Evolutionary conservation across 2,329 filamentous ascomycete genomes (phyloP).

Genomic region (Mycosphaerelloides madeirae): DNA sequence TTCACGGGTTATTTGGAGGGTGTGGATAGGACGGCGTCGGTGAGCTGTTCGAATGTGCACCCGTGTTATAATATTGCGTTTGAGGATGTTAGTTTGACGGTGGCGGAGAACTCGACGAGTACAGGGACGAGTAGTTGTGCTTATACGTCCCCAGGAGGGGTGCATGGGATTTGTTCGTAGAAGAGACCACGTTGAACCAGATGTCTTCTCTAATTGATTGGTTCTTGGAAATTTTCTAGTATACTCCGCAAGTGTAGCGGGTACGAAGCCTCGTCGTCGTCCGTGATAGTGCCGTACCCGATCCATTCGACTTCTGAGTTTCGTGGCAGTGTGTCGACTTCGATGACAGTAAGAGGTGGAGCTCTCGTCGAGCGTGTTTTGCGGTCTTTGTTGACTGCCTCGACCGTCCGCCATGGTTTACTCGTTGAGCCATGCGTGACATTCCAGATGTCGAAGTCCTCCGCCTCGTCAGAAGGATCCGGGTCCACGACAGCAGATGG

Average conservation of each 20-base stretch:
- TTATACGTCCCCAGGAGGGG: slow-evolving; percentile 36
- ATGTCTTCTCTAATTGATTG: too few species aligned
- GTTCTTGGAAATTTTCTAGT: slow-evolving; percentile 2
- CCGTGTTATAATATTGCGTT: slow-evolving; percentile 50
- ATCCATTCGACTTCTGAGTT: slow-evolving; percentile 74
- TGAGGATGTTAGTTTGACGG: slow-evolving; percentile 38
- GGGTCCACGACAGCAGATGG: slow-evolving; percentile 20
- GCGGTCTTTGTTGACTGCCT: slow-evolving; percentile 26
- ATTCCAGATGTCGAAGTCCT: slow-evolving; percentile 63
- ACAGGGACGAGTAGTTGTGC: slow-evolving; percentile 35
- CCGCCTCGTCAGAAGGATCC: slow-evolving; percentile 48
- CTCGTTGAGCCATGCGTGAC: slow-evolving; percentile 46
- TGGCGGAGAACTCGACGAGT: slow-evolving; percentile 30
- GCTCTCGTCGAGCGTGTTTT: slow-evolving; percentile 10
- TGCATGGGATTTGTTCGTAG: slow-evolving; percentile 33
- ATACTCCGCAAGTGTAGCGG: slow-evolving; percentile 18
- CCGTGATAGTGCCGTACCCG: slow-evolving; percentile 10
- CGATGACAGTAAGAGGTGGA: slow-evolving; percentile 63
- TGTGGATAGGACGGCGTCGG: slow-evolving; percentile 33
- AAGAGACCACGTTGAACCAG: too few species aligned
- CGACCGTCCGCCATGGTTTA: slow-evolving; percentile 20
- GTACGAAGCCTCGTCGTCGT: not conserved
- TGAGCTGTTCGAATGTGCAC: slow-evolving; percentile 46
- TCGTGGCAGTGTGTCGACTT: slow-evolving; percentile 73
- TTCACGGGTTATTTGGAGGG: slow-evolving; percentile 45